Base-by-base conservation (phyloP, 1,284 basidiomycete species). In the Ganoderma lucidum region DNA sequence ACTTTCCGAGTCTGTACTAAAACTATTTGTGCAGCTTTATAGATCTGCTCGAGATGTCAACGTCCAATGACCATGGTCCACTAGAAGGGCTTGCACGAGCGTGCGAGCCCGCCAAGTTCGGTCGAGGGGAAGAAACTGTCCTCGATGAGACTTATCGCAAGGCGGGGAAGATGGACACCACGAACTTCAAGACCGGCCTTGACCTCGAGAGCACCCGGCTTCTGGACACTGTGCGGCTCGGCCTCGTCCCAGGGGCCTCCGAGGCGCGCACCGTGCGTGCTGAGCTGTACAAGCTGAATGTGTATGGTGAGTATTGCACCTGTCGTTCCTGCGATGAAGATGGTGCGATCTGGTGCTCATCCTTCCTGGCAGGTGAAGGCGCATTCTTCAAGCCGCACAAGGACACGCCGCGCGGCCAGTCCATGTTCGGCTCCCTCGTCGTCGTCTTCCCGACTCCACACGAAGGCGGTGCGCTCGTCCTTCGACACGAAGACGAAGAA, bases 361-460 rank as follows among this genome's bases (percentile, higher is more conserved):
- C 19, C 3, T 2, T 45, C 10, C 6, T 1, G 10, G 32, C 35
- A 83, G 82, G 78, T 15, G 67, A 79, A 48, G 82, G 78, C 8
- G 78, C 79, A 0, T 84, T 83, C 72, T 84, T 84, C 79, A 83
- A 39, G 39, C 63, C 80, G 0, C 83, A 83, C 73, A 75, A 79
- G 56, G 83, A 84, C 65, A 84, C 82, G 0, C 83, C 83, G 1
- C 78, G 78, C 9, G 72, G 74, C 17, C 70, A 76, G 12, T 75
- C 73, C 35, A 84, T 84, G 83, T 82, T 85, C 63, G 84, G 81
- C n/a, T 85, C 84, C 3, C 80, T 85, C 15, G 80, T 86, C 19
- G 60, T 85, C 60, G 83, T 83, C 28, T 79, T 79, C 67, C 82
- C 83, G n/a, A 83, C 83, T 0, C 23, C 73, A 0, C 83, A 86